These are phyloP conservation scores for Cryphonectria naterciae DNA, from an alignment of 2,329 filamentous ascomycete species.

Conservation along the genomic window DNA sequence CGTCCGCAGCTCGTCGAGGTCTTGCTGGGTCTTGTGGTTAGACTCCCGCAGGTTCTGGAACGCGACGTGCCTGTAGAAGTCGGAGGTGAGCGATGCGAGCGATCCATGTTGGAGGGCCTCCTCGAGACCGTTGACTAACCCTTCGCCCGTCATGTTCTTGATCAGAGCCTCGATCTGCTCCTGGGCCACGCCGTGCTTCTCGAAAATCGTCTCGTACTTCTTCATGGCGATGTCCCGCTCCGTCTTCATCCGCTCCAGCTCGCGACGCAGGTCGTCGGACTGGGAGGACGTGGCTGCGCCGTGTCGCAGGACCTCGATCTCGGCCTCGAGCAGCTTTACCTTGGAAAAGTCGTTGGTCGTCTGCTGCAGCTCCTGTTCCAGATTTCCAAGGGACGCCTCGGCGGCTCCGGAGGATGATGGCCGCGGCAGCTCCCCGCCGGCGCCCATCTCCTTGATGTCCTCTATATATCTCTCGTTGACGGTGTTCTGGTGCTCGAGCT, in stretches of 20 bases:
- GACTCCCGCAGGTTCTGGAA: conserved; percentile 56
- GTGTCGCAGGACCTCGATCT: conserved; percentile 62
- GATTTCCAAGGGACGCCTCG: conserved; percentile 38
- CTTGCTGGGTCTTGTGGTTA: conserved; percentile 48
- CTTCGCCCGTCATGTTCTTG: conserved; percentile 55
- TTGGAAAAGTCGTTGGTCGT: conserved; percentile 41
- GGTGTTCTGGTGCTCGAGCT: conserved; percentile 49
- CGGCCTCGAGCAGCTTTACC: conserved; percentile 57
- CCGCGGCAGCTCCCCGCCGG: conserved; percentile 35
- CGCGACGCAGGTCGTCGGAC: conserved; percentile 25
- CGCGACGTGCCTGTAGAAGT: conserved; percentile 55
- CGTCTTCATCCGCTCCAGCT: conserved; percentile 24
- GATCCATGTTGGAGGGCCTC: conserved; percentile 37
- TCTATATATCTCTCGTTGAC: conserved; percentile 58
- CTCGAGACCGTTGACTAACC: conserved; percentile 53
- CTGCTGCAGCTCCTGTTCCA: conserved; percentile 65
- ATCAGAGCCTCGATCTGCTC: conserved; percentile 61
- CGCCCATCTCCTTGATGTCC: conserved; percentile 61
- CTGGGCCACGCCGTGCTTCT: conserved; percentile 61
- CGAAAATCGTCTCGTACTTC: conserved; percentile 60
- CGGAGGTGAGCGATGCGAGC: conserved; percentile 48
- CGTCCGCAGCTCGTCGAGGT: conserved; percentile 52
- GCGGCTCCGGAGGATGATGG: conserved; percentile 19
- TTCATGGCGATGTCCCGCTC: conserved; percentile 53
- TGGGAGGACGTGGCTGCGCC: conserved; percentile 22